A percentile compares a stretch with the other conserved stretches of the same genome.
phyloP scores from a whole-genome alignment of 441 rosid species.

The Jatropha multifida region DNA sequence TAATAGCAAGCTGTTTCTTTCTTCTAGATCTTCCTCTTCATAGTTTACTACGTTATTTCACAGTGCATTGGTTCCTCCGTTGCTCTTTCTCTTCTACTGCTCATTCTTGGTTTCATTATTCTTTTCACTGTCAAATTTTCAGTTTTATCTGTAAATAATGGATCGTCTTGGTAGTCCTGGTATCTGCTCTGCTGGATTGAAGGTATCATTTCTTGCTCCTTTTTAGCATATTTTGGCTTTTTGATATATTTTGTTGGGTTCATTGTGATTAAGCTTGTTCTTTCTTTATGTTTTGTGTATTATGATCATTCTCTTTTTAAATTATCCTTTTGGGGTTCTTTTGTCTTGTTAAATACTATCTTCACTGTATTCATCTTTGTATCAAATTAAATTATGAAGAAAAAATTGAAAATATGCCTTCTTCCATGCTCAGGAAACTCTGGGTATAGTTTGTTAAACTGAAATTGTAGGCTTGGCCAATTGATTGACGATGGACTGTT shows the following conservation, averaged over 20 bases:
- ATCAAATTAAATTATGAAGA: background rate
- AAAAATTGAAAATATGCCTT: background rate
- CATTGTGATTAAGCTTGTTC: background rate
- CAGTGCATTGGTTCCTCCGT: conserved; percentile 7
- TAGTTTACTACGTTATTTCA: conserved; percentile 15
- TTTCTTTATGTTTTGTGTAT: background rate
- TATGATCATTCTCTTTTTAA: too few species aligned
- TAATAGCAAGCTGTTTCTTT: background rate
- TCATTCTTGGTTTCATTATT: background rate
- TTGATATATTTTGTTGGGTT: background rate
- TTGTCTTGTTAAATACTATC: background rate
- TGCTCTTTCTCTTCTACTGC: background rate
- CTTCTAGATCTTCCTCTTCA: background rate
- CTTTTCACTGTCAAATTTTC: background rate
- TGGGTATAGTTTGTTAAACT: background rate
- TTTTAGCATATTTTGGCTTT: background rate
- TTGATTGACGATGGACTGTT: background rate
- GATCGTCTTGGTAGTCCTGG: conserved; percentile 2
- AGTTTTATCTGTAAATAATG: conserved; percentile 1
- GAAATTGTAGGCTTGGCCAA: too few species aligned
- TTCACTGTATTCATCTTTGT: background rate
- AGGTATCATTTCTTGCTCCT: conserved; percentile 16
- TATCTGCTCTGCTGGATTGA: conserved; percentile 4
- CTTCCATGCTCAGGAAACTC: background rate
- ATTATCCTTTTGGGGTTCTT: too few species aligned